A percentile compares a stretch with the other conserved stretches of the same genome.
Evolutionary conservation across 495 filamentous ascomycete genomes (phyloP).

Genomic region (Penicillium dipodomyicola): DNA sequence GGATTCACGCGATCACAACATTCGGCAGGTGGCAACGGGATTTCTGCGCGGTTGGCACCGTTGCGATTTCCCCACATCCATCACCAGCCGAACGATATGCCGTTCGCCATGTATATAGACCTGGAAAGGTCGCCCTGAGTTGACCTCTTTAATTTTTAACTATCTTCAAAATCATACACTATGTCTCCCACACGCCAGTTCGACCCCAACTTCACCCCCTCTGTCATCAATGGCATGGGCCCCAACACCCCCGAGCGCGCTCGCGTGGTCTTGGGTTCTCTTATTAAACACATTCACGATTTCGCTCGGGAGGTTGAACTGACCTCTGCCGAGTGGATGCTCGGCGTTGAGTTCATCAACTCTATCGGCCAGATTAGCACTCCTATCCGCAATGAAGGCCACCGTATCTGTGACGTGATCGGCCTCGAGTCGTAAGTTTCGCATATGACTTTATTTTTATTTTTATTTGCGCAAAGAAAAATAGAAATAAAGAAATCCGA

Average conservation of each 20-base stretch:
- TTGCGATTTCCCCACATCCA: conserved; percentile 18
- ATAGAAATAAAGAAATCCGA: not conserved
- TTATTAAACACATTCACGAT: conserved; percentile 78
- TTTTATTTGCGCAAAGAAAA: not conserved
- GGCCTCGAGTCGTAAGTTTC: conserved; percentile 72
- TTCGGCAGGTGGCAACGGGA: conserved; percentile 25
- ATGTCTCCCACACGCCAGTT: conserved; percentile 47
- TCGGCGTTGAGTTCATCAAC: conserved; percentile 63
- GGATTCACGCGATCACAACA: conserved; percentile 9
- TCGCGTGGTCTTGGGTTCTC: conserved; percentile 59
- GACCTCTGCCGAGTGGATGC: conserved; percentile 76
- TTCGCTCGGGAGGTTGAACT: conserved; percentile 81
- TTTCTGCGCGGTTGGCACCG: conserved; percentile 9
- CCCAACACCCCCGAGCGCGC: conserved; percentile 67
- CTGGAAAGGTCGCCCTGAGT: conserved; percentile 2
- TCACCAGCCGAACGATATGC: conserved; percentile 30
- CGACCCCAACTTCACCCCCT: conserved; percentile 74
- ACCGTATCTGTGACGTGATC: conserved; percentile 74
- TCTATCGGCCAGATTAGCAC: conserved; percentile 54
- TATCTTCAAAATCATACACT: conserved; percentile 13
- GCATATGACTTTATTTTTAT: not conserved
- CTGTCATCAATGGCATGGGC: conserved; percentile 72
- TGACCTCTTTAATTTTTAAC: not conserved
- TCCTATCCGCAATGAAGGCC: conserved; percentile 68
- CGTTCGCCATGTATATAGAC: conserved; percentile 31